Percentiles rank a stretch among this genome's conserved stretches.
These are phyloP conservation scores for Aspergillus clavatus DNA, from an alignment of 2,329 filamentous ascomycete species.

Conservation along the genomic window DNA sequence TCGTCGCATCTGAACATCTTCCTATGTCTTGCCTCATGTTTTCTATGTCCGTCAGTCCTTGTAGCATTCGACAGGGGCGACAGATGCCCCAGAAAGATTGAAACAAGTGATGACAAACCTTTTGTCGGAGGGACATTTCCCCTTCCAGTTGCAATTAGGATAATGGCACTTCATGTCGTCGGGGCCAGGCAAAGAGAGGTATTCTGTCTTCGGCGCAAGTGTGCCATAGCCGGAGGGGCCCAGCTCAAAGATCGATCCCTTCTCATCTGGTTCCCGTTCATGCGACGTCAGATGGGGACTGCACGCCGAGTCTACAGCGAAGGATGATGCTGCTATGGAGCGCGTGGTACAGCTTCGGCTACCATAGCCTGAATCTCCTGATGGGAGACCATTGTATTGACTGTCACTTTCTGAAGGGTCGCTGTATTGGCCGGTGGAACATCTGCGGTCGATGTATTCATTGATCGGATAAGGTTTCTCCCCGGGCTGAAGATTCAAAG, in stretches of 20 bases:
- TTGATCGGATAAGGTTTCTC: slow-evolving; percentile 13
- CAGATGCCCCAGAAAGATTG: too few species aligned
- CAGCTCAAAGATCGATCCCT: slow-evolving; percentile 16
- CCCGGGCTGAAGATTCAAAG: slow-evolving; percentile 16
- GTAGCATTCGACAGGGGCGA: too few species aligned
- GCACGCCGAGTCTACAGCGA: slow-evolving; percentile 24
- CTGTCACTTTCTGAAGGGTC: slow-evolving; percentile 31
- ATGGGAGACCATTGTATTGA: slow-evolving; percentile 26
- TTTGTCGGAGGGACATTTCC: slow-evolving; percentile 39
- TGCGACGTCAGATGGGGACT: slow-evolving; percentile 23
- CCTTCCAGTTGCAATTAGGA: slow-evolving; percentile 29
- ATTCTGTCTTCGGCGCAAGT: slow-evolving; percentile 38
- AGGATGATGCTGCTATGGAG: slow-evolving; percentile 27
- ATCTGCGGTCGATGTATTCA: slow-evolving; percentile 19
- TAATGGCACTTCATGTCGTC: slow-evolving; percentile 28
- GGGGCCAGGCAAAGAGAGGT: slow-evolving; percentile 51
- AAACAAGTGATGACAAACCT: slow-evolving; percentile 31
- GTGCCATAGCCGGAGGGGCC: slow-evolving; percentile 7
- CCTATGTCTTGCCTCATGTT: slow-evolving; percentile 66
- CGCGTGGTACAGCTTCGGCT: slow-evolving; percentile 26
- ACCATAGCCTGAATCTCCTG: slow-evolving; percentile 35
- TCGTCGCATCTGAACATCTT: slow-evolving; percentile 62
- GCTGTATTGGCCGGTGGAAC: slow-evolving; percentile 24
- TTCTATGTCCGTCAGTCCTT: slow-evolving; percentile 51
- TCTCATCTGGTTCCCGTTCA: slow-evolving; percentile 21